Base-by-base conservation (phyloP, 2,329 filamentous ascomycete species). In the Claviceps sp. region DNA sequence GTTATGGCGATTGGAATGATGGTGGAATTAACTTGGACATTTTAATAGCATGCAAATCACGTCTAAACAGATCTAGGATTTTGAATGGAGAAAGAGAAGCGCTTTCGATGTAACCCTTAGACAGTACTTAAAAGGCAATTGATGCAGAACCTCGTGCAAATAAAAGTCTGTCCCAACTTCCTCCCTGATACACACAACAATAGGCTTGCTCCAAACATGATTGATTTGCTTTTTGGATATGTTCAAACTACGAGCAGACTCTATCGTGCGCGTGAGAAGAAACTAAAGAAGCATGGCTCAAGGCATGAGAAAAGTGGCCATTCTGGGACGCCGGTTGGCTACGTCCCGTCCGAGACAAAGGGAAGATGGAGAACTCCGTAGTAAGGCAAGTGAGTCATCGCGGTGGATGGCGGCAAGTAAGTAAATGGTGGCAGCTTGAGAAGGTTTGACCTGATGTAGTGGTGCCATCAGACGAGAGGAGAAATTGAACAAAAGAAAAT, bases 51-150 rank as follows among this genome's bases (percentile, higher is more conserved):
- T 48, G 48, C 48, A 36, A 50, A 50, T 48, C 44, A 54, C 48
- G 49, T 49, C 57, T 61, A 53, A 63, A 60, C 59, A 64, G 55
- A 63, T 66, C 63, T 66, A 66, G 56, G 52, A 30, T 60, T 63
- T 65, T 63, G 55, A 62, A 63, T 62, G 59, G 56, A 57, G 59
- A 55, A 36, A 34, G 24, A 60, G 59, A 50, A 55, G 58, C 60
- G 62, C 61, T 63, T 59, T 65, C 63, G 65, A 66, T 61, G 60
- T 59, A 58, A 57, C 54, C 56, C 37, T 53, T 45, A 45, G 38
- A 50, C 46, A 40, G 36, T 48, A 53, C n/a, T 53, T 37, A n/a
- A 34, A 24, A 43, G 43, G 38, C 48, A 49, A 49, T 30, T 46
- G 3, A 37, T 53, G 48, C 44, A 38, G 44, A 16, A 6, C 45